A percentile compares a stretch with the other conserved stretches of the same genome.
These are phyloP conservation scores for Simplicillium sp. DNA, from an alignment of 2,329 filamentous ascomycete species.

Conservation along the genomic window DNA sequence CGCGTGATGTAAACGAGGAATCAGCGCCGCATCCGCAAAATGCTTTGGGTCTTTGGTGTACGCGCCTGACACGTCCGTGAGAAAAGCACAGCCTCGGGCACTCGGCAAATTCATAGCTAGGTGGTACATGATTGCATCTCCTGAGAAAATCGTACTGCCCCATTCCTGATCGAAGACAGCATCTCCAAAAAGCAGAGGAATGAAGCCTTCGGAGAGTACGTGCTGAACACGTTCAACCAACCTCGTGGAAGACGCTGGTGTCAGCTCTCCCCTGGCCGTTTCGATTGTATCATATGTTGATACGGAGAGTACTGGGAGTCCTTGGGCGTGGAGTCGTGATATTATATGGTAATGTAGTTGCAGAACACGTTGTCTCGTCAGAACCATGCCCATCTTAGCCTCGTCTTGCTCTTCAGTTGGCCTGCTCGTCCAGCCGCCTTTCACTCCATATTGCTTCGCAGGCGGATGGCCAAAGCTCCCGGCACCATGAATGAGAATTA, in stretches of 20 bases:
- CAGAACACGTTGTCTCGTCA: constrained; percentile 5
- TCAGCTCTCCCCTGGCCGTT: constrained; percentile 1
- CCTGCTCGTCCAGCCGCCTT: constrained; percentile 2
- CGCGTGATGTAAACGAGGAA: not conserved
- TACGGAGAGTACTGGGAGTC: constrained; percentile 4
- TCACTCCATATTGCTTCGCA: constrained; percentile 6
- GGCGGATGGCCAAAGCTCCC: constrained; percentile 7
- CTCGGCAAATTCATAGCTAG: not conserved
- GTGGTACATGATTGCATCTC: constrained; percentile 6
- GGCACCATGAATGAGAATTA: constrained; percentile 5
- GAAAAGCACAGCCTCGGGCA: constrained; percentile 3
- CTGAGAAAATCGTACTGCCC: constrained; percentile 3
- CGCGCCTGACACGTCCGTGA: constrained; percentile 5
- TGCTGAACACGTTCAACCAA: constrained; percentile 3
- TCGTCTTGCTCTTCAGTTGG: not conserved
- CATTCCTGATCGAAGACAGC: constrained; percentile 3
- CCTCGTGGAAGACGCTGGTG: not conserved
- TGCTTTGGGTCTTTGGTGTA: constrained; percentile 5
- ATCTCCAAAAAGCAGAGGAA: constrained; percentile 5
- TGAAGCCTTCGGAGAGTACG: constrained; percentile 1
- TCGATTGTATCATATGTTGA: constrained; percentile 6
- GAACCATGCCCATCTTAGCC: constrained; percentile 6
- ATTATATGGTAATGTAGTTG: constrained; percentile 3
- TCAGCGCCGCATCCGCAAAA: constrained; percentile 1
- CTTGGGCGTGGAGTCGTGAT: constrained; percentile 1